Base-by-base conservation (phyloP, 768 basidiomycete species). In the Lepiota venenata region DNA sequence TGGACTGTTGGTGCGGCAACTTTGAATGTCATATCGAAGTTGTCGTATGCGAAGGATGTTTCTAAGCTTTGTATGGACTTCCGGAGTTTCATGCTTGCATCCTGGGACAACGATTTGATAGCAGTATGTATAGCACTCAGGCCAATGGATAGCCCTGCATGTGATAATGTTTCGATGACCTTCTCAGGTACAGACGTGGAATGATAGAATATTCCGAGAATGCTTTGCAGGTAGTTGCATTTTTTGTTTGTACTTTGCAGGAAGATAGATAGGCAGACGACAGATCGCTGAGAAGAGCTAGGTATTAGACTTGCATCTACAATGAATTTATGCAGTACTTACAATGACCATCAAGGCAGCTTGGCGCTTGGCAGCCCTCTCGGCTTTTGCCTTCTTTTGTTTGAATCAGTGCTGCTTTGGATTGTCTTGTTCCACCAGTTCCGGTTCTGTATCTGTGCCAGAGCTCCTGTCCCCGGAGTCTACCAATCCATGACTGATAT, bases 181-280 rank as follows among this genome's bases (percentile, higher is more conserved):
- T 56, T 57, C 40, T 69, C 57, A 2, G 67, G 65, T 2, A 64
- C 60, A 20, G 55, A 35, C 11, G 52, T 52, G 2, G 64, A 61
- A 44, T 71, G 69, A 11, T 66, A 52, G 42, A 70, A 71, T 3
- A 73, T 53, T 0, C 70, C 64, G 2, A 69, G 47, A 16, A 66
- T 22, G 18, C 54, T 61, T 44, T 67, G 63, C 2, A 69, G 53
- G 6, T 54, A 48, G 43, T 69, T 67, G 37, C 63, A 64, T 4
- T 56, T 29, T 37, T 61, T 60, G 52, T 68, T 66, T 20, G 48
- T 45, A 42, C 60, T 61, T 14, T 70, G 64, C 58, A 68, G 50
- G 38, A 69, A 52, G 10, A 68, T 62, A 37, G 61, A 65, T 11
- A 70, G 57, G 7, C 62, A 56, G 3, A 64, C 56, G 4, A 66